phyloP scores from a whole-genome alignment of 2,329 filamentous ascomycete genomes.

The Colletotrichum sansevieriae region DNA sequence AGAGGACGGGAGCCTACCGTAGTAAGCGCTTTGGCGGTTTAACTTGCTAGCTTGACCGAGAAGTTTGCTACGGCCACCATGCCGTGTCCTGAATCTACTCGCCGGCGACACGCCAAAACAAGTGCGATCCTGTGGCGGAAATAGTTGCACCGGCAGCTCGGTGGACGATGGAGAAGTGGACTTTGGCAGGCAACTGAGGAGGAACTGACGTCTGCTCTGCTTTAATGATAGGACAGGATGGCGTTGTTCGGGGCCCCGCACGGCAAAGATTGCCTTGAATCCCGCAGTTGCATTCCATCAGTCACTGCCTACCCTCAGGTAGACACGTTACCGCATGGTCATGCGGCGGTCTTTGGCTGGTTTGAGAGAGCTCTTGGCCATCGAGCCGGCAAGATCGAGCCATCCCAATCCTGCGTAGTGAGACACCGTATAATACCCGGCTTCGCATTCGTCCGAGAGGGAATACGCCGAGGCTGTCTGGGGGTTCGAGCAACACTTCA shows the following conservation, averaged over 20 bases:
- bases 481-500: conserved; percentile 8
- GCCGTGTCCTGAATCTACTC: conserved; percentile 36
- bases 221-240: conserved; percentile 9
- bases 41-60: conserved; percentile 7
- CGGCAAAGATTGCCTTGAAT: conserved; percentile 13
- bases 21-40: conserved; percentile 7
- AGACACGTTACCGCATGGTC: conserved; percentile 29
- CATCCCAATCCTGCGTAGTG: conserved; percentile 9
- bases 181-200: neutral
- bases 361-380: conserved; percentile 11
- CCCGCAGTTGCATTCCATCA: conserved; percentile 19
- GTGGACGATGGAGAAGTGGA: conserved; percentile 1
- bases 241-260: conserved; percentile 3
- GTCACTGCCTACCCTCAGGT: neutral
- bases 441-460: neutral
- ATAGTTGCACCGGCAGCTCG: conserved; percentile 10
- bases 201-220: neutral
- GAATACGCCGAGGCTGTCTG: conserved; percentile 9
- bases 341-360: conserved; percentile 16
- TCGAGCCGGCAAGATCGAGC: conserved; percentile 4
- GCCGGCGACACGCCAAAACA: conserved; percentile 24
- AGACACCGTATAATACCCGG: conserved; percentile 21
- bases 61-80: conserved; percentile 14
- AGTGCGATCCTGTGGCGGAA: conserved; percentile 21
- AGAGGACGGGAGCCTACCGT: neutral